Evolutionary conservation across 208 protist genomes (phyloP), one percentile per base, ranked within the genome.

Genomic region (Trypanosomatidae sp.): DNA sequence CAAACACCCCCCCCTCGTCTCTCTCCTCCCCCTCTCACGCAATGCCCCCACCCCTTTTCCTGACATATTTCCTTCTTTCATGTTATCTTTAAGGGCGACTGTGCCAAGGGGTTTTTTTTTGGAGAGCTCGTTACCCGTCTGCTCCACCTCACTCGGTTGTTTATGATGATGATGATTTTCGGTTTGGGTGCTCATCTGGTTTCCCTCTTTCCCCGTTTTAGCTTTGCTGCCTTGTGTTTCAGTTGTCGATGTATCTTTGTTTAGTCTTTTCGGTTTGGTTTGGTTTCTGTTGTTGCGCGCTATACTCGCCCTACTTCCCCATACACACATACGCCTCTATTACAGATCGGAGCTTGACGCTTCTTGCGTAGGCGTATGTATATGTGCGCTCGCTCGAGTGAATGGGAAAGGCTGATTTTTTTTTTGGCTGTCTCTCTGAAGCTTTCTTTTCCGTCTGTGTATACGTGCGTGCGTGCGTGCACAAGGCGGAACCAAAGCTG

Each of bases 1-100:
- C 28, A 62, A 62, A 10, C 58, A 15, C 52, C 22, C 19, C 58
- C 22, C n/a, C 52, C 22, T n/a, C 19, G n/a, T 30, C n/a, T 30
- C 52, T 3, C 52, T n/a, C n/a, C 55, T 25, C 10, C 55, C 55
- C 22, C 30, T 17, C 33, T 13, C 25, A n/a, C 55, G 30, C 28
- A 30, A 62, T 13, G 9, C 25, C 10, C 9, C 17, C 47, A 59
- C 22, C n/a, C 8, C 19, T 46, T 70, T 62, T 66, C n/a, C 19
- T 30, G 66, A 50, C 33, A 3, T 75, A 47, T 44, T 62, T 79
- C 28, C 68, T 62, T 41, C 55, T 67, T 67, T 39, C 5, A 39
- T 39, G 36, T 81, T 58, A 25, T 39, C 36, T 39, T 0, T 39
- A 39, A 39, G 36, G 36, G 36, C 36, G 36, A 39, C 36, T 39